These are phyloP conservation scores for Paramecium octaurelia DNA, from an alignment of 73 alveolate genomes.

Conservation along the genomic window DNA sequence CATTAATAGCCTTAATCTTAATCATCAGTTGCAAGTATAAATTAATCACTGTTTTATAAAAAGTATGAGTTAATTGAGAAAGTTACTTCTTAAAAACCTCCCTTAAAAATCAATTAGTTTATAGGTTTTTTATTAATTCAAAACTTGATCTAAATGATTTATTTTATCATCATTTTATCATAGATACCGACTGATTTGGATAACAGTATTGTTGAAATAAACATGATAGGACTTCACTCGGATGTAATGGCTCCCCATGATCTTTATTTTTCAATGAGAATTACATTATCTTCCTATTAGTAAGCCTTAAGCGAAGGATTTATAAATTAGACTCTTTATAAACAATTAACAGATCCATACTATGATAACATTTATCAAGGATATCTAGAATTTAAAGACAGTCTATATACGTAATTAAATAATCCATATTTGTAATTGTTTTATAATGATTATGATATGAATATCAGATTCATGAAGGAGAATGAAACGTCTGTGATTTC, in stretches of 20 bases:
- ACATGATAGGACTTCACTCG: constrained; percentile 3
- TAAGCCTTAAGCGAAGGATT: not conserved
- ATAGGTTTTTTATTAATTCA: not conserved
- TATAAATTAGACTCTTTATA: not conserved
- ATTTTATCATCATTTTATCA: not conserved
- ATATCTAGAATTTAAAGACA: not conserved
- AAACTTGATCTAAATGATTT: not conserved
- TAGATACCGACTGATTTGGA: not conserved
- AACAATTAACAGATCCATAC: not conserved
- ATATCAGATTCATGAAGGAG: not conserved
- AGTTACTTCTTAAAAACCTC: not conserved
- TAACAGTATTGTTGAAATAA: not conserved
- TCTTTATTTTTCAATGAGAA: not conserved
- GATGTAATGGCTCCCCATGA: constrained; percentile 46
- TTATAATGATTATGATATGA: not conserved
- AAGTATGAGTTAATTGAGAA: not conserved
- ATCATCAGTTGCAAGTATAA: not conserved
- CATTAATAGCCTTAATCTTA: not conserved
- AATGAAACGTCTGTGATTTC: not conserved
- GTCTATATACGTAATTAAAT: not conserved
- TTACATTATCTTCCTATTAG: not conserved
- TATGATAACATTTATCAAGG: not conserved
- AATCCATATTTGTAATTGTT: not conserved
- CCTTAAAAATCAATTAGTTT: not conserved
- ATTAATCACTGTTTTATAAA: not conserved